Evolutionary conservation across 805 yeast genomes (phyloP), one percentile per base, ranked within the genome.

Genomic region (Candida nemodendra): DNA sequence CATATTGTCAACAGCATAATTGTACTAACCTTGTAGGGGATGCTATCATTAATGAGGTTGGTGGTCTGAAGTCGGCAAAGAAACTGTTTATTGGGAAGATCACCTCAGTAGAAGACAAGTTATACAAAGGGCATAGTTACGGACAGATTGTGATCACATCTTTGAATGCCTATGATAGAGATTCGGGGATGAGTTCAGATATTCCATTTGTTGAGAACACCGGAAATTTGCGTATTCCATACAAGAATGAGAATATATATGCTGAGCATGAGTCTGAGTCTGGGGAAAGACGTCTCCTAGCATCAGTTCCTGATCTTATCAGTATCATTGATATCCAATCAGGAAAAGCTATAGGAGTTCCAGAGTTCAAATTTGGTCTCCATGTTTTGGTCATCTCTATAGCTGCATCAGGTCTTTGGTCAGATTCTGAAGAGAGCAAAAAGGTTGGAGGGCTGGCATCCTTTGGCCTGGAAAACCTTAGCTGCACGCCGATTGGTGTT

Each of bases 201-300:
- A 13, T 35, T 3, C 40, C 45, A 9, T 39, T 44, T 21, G 37
- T 34, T 2, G 36, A 36, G 3, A 36, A 30, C 6, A 39, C 36
- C 4, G 40, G 37, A 7, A 27, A 39, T 18, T 30, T 64, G 50
- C 40, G 45, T 6, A 69, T 71, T 27, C 74, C 75, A n/a, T 71
- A 69, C 61, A 67, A 71, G 51, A 71, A 71, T 44, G 75, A 71
- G 44, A 71, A 69, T 48, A 65, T 71, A n/a, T 51, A 53, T 22
- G 40, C 36, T 14, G 38, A 37, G 21, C 38, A 31, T 30, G 40
- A 36, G 18, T 18, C 36, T 5, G 45, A 34, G 13, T 11, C 39
- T 5, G 37, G 39, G 6, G 46, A 34, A 11, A 42, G 42, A 27
- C 35, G 44, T n/a, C 16, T 42, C 5, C 29, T 51, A 12, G 36